Percentiles rank a stretch among this genome's conserved stretches.
Conservation (phyloP, 1,139 yeast species). For the Pichia sp. region DNA sequence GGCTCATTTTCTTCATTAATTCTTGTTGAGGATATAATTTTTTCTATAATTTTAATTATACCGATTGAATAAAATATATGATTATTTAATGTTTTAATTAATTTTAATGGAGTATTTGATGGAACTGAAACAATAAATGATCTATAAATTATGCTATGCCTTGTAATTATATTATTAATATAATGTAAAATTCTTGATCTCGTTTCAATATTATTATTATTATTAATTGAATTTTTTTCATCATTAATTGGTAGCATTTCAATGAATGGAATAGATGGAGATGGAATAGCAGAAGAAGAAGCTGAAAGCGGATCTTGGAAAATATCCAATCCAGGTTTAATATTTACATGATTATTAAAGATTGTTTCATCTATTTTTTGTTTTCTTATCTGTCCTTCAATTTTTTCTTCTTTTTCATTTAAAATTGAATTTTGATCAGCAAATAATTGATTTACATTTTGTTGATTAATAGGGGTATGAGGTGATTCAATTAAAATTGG, state of each 20-base stretch:
- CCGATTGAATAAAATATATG: slow-evolving; percentile 13
- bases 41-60: slow-evolving; percentile 2
- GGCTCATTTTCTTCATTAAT: neutral
- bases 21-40: neutral
- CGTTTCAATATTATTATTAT: slow-evolving; percentile 4
- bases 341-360: neutral
- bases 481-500: slow-evolving; percentile 4
- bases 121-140: slow-evolving; percentile 29
- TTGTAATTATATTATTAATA: slow-evolving; percentile 26
- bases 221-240: neutral
- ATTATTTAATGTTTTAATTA: slow-evolving; percentile 2
- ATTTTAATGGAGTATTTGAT: slow-evolving; percentile 18
- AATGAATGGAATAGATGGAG: neutral
- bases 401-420: neutral
- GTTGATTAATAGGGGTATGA: slow-evolving; percentile 10
- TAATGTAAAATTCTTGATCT: slow-evolving; percentile 21
- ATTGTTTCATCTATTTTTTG: neutral
- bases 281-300: neutral
- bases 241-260: neutral
- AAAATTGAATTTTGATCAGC: neutral
- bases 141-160: slow-evolving; percentile 24
- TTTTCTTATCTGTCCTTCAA: neutral
- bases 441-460: slow-evolving; percentile 1
- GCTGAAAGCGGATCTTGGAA: neutral
- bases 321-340: neutral